Evolutionary conservation across 2,329 filamentous ascomycete species (phyloP), one percentile per base, ranked within the genome.

Genomic region (Cytospora paraplurivora): DNA sequence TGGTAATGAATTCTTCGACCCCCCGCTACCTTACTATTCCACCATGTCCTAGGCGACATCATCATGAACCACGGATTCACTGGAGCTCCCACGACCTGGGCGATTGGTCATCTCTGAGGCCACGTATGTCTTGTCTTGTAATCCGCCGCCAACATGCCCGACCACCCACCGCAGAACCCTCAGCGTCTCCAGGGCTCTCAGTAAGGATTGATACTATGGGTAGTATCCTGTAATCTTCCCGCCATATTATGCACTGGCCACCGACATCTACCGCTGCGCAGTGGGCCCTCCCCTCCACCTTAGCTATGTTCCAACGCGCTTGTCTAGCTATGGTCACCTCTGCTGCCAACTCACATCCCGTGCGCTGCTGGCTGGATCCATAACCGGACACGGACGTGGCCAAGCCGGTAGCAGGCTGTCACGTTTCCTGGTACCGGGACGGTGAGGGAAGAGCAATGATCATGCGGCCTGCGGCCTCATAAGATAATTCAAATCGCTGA

Each of bases 141-240:
- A 17, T 61, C 27, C 17, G 58, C 38, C 34, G 50, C 49, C 58
- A 49, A 38, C 38, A 53, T 51, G 50, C 44, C 21, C 37, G 35
- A 56, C 21, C 21, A 15, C 27, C 51, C 37, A 13, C 33, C 47
- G 32, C 59, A 27, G 19, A 15, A 49, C 35, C 59, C 51, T 50
- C 37, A 21, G 49, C 52, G 19, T 32, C 44, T 44, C n/a, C n/a
- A n/a, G n/a, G n/a, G n/a, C n/a, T n/a, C 17, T n/a, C 37, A 62
- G 47, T 58, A 62, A 64, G 38, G 33, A 3, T 33, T 54, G 59
- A 56, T 57, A 56, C 62, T 47, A 32, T 33, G 52, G 38, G 33
- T 27, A 50, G 58, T 64, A 64, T 64, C 62, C 62, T 64, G 47
- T 64, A 51, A 35, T 47, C 27, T 34, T 47, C 52, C 37, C 27